A percentile compares a stretch with the other conserved stretches of the same genome.
Conservation (phyloP, 805 yeast species). For the Candida easanensis region DNA sequence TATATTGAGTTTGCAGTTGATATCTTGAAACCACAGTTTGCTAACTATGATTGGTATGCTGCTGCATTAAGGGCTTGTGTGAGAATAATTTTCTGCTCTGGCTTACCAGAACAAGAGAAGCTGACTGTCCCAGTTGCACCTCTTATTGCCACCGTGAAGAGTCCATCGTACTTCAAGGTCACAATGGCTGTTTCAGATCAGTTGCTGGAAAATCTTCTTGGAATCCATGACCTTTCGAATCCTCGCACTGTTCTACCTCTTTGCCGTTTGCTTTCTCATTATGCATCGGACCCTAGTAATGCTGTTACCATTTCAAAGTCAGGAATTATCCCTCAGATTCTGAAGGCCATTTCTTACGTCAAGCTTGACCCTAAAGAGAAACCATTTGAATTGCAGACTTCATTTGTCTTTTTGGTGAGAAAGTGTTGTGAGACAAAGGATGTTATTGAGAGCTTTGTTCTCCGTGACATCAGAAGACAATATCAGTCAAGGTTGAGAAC, state of each 20-base stretch:
- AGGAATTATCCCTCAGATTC: constrained; percentile 44
- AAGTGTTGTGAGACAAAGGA: constrained; percentile 65
- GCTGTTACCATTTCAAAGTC: constrained; percentile 44
- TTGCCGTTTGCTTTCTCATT: constrained; percentile 53
- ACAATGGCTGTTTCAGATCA: constrained; percentile 24
- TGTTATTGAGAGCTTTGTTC: constrained; percentile 46
- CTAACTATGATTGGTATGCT: constrained; percentile 55
- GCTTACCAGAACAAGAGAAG: constrained; percentile 45
- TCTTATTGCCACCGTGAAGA: constrained; percentile 15
- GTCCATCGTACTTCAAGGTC: constrained; percentile 25
- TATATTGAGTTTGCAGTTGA: constrained; percentile 37
- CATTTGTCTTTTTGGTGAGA: constrained; percentile 56
- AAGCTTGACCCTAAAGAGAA: constrained; percentile 33
- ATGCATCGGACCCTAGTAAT: constrained; percentile 42
- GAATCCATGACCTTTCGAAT: constrained; percentile 38
- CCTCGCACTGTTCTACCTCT: constrained; percentile 50
- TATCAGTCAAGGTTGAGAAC: constrained; percentile 36
- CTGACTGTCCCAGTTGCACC: constrained; percentile 22
- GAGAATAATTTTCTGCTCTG: constrained; percentile 48
- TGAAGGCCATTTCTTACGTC: constrained; percentile 39
- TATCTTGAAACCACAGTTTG: constrained; percentile 35
- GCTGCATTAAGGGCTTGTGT: constrained; percentile 55
- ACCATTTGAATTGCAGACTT: constrained; percentile 41
- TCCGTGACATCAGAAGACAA: constrained; percentile 46
- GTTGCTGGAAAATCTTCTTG: constrained; percentile 44